phyloP scores from a whole-genome alignment of 2,329 filamentous ascomycete species.

The Colletotrichum trifolii region DNA sequence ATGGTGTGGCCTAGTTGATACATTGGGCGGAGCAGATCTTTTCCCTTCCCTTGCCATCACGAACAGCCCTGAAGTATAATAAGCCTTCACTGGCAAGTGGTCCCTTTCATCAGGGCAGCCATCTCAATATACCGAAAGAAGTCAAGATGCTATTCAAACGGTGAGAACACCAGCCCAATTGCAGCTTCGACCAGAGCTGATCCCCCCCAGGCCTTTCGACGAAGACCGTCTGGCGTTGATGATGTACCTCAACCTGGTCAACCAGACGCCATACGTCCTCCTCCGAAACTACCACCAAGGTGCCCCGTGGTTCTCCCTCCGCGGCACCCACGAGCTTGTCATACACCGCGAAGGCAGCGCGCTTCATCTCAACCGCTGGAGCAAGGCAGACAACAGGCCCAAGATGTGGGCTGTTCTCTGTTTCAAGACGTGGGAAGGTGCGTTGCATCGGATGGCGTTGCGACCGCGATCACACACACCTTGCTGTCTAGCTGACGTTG shows the following conservation, averaged over 20 bases:
- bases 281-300: constrained; percentile 56
- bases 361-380: constrained; percentile 65
- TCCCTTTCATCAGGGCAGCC: constrained; percentile 55
- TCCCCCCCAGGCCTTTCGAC: constrained; percentile 29
- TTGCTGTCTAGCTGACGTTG: background rate
- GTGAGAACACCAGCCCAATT: constrained; percentile 47
- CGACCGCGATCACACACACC: background rate
- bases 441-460: constrained; percentile 26
- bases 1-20: constrained; percentile 49
- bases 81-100: constrained; percentile 56
- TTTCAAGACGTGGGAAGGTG: constrained; percentile 72
- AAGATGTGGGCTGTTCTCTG: constrained; percentile 66
- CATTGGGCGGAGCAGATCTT: constrained; percentile 74
- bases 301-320: constrained; percentile 58
- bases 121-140: constrained; percentile 57
- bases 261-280: constrained; percentile 59
- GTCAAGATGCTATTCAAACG: constrained; percentile 66
- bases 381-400: constrained; percentile 50
- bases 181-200: background rate
- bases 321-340: constrained; percentile 65
- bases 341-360: constrained; percentile 61
- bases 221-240: constrained; percentile 65
- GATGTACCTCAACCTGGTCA: constrained; percentile 58
- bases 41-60: constrained; percentile 61
- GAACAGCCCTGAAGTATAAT: constrained; percentile 59